Evolutionary conservation across 345 rosid genomes (phyloP).

Genomic region (Salix koriyanagi): DNA sequence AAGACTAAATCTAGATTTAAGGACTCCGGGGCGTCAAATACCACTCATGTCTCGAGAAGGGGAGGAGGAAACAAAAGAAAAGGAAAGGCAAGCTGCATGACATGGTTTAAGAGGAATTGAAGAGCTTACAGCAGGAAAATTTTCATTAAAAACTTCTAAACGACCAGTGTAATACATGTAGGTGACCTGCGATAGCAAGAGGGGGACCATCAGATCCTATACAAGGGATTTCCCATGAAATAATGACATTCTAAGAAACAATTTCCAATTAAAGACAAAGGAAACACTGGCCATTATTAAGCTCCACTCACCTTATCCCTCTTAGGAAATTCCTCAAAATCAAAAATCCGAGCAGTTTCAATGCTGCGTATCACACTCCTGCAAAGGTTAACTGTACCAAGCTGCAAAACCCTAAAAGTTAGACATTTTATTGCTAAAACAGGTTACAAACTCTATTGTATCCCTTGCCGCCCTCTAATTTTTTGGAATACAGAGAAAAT

Average conservation of each 20-base stretch:
- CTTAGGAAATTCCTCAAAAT: slow-evolving; percentile 92
- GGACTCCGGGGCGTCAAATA: not conserved
- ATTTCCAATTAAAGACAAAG: not conserved
- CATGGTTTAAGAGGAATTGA: slow-evolving; percentile 1
- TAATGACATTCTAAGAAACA: not conserved
- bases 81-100: not conserved
- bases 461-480: not conserved
- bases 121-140: slow-evolving; percentile 78
- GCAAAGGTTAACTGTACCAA: slow-evolving; percentile 94
- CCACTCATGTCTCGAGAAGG: not conserved
- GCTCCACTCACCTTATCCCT: slow-evolving; percentile 64
- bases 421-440: not conserved
- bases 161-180: slow-evolving; percentile 99
- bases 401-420: slow-evolving; percentile 45
- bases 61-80: too few species aligned
- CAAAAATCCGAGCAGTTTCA: slow-evolving; percentile 91
- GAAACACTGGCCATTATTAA: not conserved
- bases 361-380: slow-evolving; percentile 98
- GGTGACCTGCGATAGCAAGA: slow-evolving; percentile 58
- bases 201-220: slow-evolving; percentile 3
- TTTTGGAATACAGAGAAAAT: not conserved
- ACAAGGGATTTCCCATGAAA: not conserved
- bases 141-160: slow-evolving; percentile 96
- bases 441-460: not conserved
- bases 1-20: too few species aligned